These are phyloP conservation scores for Colletotrichum liaoningense DNA, from an alignment of 2,329 filamentous ascomycete genomes.

Conservation along the genomic window DNA sequence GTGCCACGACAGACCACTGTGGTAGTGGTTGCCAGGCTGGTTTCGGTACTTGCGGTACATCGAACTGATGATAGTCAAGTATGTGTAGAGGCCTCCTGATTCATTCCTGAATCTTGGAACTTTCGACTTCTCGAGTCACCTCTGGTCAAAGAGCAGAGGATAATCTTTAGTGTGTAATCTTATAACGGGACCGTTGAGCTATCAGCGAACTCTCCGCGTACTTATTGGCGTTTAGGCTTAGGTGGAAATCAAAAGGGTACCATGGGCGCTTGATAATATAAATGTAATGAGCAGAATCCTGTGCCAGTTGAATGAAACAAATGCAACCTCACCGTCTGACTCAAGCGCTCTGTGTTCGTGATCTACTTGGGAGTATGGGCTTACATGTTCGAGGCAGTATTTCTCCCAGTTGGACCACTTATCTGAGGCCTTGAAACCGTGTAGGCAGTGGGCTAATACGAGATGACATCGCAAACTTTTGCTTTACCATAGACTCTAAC, in stretches of 20 bases:
- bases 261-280: neutral
- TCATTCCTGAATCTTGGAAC: neutral
- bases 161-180: constrained; percentile 26
- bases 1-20: constrained; percentile 38
- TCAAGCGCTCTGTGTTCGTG: too few species aligned
- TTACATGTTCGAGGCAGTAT: too few species aligned
- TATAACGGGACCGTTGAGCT: neutral
- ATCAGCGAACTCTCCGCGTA: neutral
- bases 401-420: too few species aligned
- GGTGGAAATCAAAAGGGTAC: neutral
- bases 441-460: too few species aligned
- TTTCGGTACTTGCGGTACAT: constrained; percentile 27
- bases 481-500: neutral
- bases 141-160: neutral
- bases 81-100: too few species aligned
- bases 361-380: too few species aligned
- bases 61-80: neutral
- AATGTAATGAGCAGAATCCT: neutral
- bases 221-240: neutral
- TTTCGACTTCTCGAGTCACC: neutral
- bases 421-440: neutral
- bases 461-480: neutral
- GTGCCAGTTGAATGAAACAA: too few species aligned
- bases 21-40: constrained; percentile 29
- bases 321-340: too few species aligned